These are phyloP conservation scores for Starmerella gropengiesseri DNA, from an alignment of 805 yeast species.

Conservation along the genomic window DNA sequence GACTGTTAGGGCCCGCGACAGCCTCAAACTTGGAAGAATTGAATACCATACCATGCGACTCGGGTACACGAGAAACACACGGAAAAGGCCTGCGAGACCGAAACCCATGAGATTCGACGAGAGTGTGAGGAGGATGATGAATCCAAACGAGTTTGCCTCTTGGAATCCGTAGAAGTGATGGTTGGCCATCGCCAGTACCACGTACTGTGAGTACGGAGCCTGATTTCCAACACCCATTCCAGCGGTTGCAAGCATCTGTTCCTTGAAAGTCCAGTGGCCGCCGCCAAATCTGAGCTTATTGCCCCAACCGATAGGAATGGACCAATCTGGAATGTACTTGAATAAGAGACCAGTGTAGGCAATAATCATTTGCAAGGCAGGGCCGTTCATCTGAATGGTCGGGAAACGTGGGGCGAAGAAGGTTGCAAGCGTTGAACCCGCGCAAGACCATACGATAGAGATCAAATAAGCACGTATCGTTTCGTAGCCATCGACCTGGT, in stretches of 20 bases:
- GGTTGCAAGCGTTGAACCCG: slow-evolving; percentile 37
- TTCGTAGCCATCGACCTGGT: slow-evolving; percentile 34
- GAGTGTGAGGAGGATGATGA: slow-evolving; percentile 42
- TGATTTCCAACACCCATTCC: slow-evolving; percentile 23
- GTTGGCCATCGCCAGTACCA: not conserved
- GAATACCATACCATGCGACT: slow-evolving; percentile 45
- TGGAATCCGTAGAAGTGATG: slow-evolving; percentile 1
- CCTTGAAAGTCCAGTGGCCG: slow-evolving; percentile 35
- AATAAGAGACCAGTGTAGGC: slow-evolving; percentile 46
- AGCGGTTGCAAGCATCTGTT: slow-evolving; percentile 5
- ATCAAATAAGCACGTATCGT: slow-evolving; percentile 43
- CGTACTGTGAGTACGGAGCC: slow-evolving; percentile 6
- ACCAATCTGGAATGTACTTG: slow-evolving; percentile 22
- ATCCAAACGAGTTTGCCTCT: slow-evolving; percentile 28
- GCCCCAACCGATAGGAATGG: slow-evolving; percentile 8
- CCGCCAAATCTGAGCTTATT: slow-evolving; percentile 36
- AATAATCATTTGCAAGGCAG: slow-evolving; percentile 48
- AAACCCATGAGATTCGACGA: slow-evolving; percentile 55
- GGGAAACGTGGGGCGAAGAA: slow-evolving; percentile 42
- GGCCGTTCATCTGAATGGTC: slow-evolving; percentile 37
- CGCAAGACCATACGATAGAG: slow-evolving; percentile 40
- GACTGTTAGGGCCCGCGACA: slow-evolving; percentile 38
- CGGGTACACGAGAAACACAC: slow-evolving; percentile 48
- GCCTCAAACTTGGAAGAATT: slow-evolving; percentile 37
- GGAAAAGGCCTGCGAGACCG: slow-evolving; percentile 54